Evolutionary conservation across 1,284 basidiomycete species (phyloP), one percentile per base, ranked within the genome.

Genomic region (Apiotrichum sp.): DNA sequence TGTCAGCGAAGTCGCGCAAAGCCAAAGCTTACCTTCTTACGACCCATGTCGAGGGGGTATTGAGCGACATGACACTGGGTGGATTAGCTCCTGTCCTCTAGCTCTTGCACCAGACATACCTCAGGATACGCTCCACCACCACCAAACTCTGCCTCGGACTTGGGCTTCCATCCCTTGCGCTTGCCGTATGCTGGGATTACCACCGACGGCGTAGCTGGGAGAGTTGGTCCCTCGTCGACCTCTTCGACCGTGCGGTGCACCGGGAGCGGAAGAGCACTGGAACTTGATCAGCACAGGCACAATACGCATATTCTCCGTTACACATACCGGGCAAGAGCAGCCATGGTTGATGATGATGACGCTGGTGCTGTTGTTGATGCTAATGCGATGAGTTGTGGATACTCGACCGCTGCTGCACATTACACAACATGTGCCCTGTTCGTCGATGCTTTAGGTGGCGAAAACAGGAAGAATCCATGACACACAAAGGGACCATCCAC

Each of bases 91-190:
- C 32, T 31, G 13, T 13, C n/a, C 10, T 14, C n/a, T 32, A 45
- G 32, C 32, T 33, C 5, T 40, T 38, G 13, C 36, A 13, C 36
- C 13, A 38, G 36, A 62, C 69, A 59, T 54, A 76, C 74, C 67
- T 98, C 95, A 1, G 96, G 95, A 77, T 89, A 98, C 52, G 93
- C 83, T 65, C 95, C 95, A 63, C 95, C 95, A 69, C 93, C 91
- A 50, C 85, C 89, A 77, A 88, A 98, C 69, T 98, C 93, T 55
- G 87, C 86, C 60, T 83, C 82, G 22, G 81, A 80, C 43, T 82
- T 82, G 22, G 95, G 95, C 69, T 85, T 89, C 95, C 95, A 98
- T 57, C 84, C 86, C 63, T 76, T 80, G 58, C 95, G 82, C 69
- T 87, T 84, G 6, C 93, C 89, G 73, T 98, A 98, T 31, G 62